Evolutionary conservation across 2,329 filamentous ascomycete species (phyloP).

Genomic region (Pseudogymnoascus sp.): DNA sequence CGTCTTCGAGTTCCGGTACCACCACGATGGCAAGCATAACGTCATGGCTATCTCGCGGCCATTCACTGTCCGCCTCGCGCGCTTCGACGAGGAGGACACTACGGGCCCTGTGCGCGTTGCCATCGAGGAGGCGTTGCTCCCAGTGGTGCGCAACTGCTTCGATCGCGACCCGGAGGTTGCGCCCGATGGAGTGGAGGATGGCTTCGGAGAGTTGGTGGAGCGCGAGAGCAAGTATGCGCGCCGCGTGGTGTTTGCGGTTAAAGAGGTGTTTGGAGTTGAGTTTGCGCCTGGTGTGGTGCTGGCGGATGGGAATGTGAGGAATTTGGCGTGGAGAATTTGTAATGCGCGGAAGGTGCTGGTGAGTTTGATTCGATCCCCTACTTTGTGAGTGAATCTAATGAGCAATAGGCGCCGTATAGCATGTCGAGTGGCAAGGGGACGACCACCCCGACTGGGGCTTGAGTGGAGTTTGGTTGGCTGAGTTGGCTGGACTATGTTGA

Average conservation of each 20-base stretch:
- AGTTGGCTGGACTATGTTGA: background rate
- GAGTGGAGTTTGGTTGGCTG: background rate
- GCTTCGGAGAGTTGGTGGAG: constrained; percentile 78
- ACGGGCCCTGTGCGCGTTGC: constrained; percentile 56
- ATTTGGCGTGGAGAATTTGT: constrained; percentile 87
- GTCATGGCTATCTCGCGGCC: constrained; percentile 91
- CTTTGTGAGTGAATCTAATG: background rate
- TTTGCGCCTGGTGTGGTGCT: constrained; percentile 88
- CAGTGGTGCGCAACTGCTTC: constrained; percentile 83
- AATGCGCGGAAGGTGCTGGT: constrained; percentile 94
- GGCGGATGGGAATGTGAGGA: constrained; percentile 82
- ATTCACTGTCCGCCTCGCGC: constrained; percentile 79
- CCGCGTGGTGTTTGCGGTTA: constrained; percentile 86
- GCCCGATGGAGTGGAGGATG: constrained; percentile 67
- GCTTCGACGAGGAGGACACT: constrained; percentile 67
- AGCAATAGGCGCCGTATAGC: constrained; percentile 17
- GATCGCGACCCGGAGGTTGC: constrained; percentile 88
- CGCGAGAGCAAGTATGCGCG: constrained; percentile 81
- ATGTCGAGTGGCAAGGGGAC: constrained; percentile 27
- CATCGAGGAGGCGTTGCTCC: constrained; percentile 69
- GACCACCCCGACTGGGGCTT: constrained; percentile 18
- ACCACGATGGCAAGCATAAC: constrained; percentile 85
- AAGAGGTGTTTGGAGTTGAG: constrained; percentile 95
- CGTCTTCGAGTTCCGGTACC: constrained; percentile 93
- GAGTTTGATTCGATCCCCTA: constrained; percentile 31